These are phyloP conservation scores for Shiraia sp. DNA, from an alignment of 2,329 filamentous ascomycete genomes.

Conservation along the genomic window DNA sequence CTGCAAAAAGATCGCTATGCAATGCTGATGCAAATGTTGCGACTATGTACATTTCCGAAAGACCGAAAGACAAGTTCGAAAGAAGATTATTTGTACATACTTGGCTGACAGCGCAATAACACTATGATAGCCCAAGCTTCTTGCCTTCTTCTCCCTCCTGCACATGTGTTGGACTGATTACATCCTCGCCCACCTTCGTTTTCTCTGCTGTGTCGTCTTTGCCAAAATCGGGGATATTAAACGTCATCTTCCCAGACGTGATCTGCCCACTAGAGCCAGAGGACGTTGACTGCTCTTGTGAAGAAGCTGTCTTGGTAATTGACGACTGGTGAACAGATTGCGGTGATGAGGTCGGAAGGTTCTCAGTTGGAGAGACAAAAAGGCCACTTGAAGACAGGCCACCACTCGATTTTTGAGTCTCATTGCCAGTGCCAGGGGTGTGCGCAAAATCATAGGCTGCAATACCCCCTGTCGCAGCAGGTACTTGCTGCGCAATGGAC, in stretches of 20 bases:
- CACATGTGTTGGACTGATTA: slow-evolving; percentile 15
- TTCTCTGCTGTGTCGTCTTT: slow-evolving; percentile 2
- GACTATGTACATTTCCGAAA: not conserved
- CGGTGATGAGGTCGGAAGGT: slow-evolving; percentile 5
- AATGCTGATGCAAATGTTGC: slow-evolving; percentile 22
- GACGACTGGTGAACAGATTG: not conserved
- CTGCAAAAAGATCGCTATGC: slow-evolving; percentile 16
- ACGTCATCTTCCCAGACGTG: slow-evolving; percentile 18
- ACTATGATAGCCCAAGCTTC: not conserved
- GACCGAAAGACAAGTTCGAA: not conserved
- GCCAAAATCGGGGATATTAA: slow-evolving; percentile 25
- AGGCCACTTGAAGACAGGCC: not conserved
- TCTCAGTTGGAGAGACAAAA: slow-evolving; percentile 3
- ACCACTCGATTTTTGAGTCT: not conserved
- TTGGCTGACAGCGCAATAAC: not conserved
- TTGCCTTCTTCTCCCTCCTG: not conserved
- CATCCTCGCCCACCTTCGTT: slow-evolving; percentile 3
- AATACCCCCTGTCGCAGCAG: not conserved
- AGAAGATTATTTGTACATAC: slow-evolving; percentile 1
- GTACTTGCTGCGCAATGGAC: not conserved
- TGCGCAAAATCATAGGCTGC: slow-evolving; percentile 3
- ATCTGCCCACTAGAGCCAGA: slow-evolving; percentile 6
- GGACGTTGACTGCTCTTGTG: not conserved
- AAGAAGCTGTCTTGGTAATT: not conserved
- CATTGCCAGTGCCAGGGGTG: not conserved